Evolutionary conservation across 306 rosid species (phyloP).

Genomic region (Begonia loranthoides): DNA sequence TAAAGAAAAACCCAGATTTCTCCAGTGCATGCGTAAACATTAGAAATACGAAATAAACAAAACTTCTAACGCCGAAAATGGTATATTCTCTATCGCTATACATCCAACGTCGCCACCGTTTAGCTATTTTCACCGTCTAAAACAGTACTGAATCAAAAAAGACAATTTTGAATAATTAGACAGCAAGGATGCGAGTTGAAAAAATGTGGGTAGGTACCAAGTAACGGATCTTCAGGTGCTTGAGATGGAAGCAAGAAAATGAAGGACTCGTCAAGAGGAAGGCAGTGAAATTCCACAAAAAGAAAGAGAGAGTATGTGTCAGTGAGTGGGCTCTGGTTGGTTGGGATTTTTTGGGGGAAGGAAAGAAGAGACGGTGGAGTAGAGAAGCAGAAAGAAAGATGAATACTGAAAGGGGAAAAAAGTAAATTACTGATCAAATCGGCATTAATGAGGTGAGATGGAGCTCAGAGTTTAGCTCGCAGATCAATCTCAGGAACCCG

Average conservation of each 20-base stretch:
- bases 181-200: too few relatives aligned
- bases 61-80: conserved; percentile 15
- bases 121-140: too few relatives aligned
- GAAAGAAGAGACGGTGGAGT: conserved; percentile 11
- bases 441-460: conserved; percentile 28
- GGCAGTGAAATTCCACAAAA: conserved; percentile 5
- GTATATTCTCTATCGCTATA: background rate
- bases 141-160: conserved; percentile 4
- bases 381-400: conserved; percentile 20
- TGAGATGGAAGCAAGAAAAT: conserved; percentile 19
- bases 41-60: conserved; percentile 22
- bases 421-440: background rate
- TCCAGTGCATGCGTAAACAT: conserved; percentile 14
- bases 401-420: background rate
- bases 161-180: background rate
- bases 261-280: conserved; percentile 22
- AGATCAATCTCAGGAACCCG: conserved; percentile 39
- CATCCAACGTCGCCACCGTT: conserved; percentile 1
- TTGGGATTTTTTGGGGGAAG: conserved; percentile 3
- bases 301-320: conserved; percentile 2
- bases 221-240: conserved; percentile 36
- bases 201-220: conserved; percentile 13
- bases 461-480: conserved; percentile 28
- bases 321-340: conserved; percentile 5
- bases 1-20: conserved; percentile 13